Conservation (phyloP, 257 asterid species). For the Solanum etuberosum region DNA sequence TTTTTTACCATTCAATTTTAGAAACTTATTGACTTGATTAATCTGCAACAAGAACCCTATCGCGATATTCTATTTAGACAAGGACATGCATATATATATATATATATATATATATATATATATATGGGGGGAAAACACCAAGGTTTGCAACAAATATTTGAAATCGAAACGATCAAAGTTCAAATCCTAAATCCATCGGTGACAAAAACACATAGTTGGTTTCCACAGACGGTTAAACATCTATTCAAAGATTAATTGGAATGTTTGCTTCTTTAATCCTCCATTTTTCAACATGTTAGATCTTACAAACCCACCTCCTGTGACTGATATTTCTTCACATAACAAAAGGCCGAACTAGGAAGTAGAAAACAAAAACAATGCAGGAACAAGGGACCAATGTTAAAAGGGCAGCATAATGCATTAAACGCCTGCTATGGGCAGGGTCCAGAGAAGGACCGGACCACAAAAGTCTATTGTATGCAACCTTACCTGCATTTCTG, state of each 20-base stretch:
- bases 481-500: neutral
- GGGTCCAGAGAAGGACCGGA: neutral
- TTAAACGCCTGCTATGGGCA: neutral
- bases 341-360: neutral
- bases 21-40: neutral
- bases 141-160: neutral
- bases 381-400: neutral
- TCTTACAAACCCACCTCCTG: neutral
- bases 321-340: neutral
- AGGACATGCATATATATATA: neutral
- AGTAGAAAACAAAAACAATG: neutral
- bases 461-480: neutral
- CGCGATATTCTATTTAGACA: neutral
- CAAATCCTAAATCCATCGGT: neutral
- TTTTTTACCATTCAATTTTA: neutral
- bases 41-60: neutral
- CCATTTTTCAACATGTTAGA: neutral
- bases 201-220: neutral
- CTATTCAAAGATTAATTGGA: neutral
- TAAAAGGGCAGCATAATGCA: neutral
- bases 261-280: neutral
- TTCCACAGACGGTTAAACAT: neutral
- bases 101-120: too few relatives aligned
- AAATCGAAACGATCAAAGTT: neutral
- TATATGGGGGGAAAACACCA: neutral